Percentiles rank a stretch among this genome's conserved stretches.
phyloP scores from a whole-genome alignment of 192 early-diverging fungal species.

The Coemansia sp. region DNA sequence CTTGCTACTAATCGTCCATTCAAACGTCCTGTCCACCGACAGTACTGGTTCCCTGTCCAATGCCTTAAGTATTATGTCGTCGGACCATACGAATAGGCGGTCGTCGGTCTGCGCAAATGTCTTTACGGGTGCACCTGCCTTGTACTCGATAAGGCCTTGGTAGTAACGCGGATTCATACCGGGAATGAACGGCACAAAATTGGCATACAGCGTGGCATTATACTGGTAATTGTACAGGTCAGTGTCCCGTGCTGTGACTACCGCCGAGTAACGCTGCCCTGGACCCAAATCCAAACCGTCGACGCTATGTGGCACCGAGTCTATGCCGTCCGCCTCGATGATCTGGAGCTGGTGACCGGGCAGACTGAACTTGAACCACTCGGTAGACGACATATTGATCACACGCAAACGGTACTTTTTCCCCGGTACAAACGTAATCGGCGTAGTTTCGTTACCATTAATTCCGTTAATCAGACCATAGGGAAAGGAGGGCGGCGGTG shows the following conservation, averaged over 20 bases:
- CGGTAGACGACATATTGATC: conserved; percentile 71
- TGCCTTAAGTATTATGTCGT: conserved; percentile 25
- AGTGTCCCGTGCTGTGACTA: conserved; percentile 69
- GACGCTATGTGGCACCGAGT: conserved; percentile 56
- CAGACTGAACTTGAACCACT: conserved; percentile 71
- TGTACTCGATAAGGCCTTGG: conserved; percentile 18
- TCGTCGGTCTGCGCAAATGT: neutral
- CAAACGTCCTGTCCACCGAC: conserved; percentile 11
- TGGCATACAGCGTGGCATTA: conserved; percentile 68
- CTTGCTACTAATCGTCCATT: neutral
- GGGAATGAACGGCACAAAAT: conserved; percentile 60
- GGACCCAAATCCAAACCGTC: conserved; percentile 61
- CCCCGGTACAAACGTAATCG: conserved; percentile 61
- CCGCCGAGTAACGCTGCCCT: conserved; percentile 77
- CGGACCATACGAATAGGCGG: conserved; percentile 9
- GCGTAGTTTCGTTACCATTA: conserved; percentile 40
- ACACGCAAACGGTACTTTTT: conserved; percentile 80
- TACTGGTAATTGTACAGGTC: conserved; percentile 62
- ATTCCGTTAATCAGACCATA: conserved; percentile 53
- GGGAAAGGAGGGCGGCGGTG: conserved; percentile 62
- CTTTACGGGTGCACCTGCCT: conserved; percentile 2
- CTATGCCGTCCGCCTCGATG: conserved; percentile 76
- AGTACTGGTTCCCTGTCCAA: conserved; percentile 11
- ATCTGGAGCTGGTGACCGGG: conserved; percentile 74
- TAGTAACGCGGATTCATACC: conserved; percentile 51